Evolutionary conservation across 768 basidiomycete species (phyloP), one percentile per base, ranked within the genome.

Genomic region (Macrolepiota dolichaula): DNA sequence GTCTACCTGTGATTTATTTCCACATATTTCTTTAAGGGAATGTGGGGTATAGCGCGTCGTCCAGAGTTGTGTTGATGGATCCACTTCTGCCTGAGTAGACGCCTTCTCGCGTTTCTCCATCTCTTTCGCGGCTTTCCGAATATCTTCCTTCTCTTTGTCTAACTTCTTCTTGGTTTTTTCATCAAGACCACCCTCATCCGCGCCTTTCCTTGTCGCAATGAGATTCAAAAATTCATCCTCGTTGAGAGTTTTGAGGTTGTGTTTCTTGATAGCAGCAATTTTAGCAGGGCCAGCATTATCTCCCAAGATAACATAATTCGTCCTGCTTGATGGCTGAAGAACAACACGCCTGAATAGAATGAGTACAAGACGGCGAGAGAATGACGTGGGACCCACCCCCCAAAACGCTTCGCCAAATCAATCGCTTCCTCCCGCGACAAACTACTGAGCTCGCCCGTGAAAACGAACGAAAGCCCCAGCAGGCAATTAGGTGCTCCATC

Each of bases 31-130:
- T 67, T 92, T 95, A 59, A 95, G 65, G 2, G 80, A 82, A 64
- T 88, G 85, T 1, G 97, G 97, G 0, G 97, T 96, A 70, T 99
- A 99, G 10, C 94, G 87, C 35, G 88, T 89, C 40, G 97, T 98
- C 97, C 97, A 98, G 0, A 98, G 79, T 70, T 96, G 94, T 2
- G 81, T 79, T 1, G 77, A 77, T 2, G 79, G 74, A 65, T 86
- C 81, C 1, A 74, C 55, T 53, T 59, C 63, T 1, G 68, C 64
- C 65, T 79, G 78, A 37, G 68, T 78, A 13, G 79, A 81, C 61
- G 81, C 75, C 70, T 82, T 84, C 72, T 94, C 91, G 46, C 84
- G 77, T 68, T 77, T 83, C 70, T 91, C 88, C 79, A 99, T 86
- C 69, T 91, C 89, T 70, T 82, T 85, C 1, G 91, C 94, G 0